A percentile compares a stretch with the other conserved stretches of the same genome.
Evolutionary conservation across 352 stramenopile genomes (phyloP).

Genomic region (Globisporangium nunn): DNA sequence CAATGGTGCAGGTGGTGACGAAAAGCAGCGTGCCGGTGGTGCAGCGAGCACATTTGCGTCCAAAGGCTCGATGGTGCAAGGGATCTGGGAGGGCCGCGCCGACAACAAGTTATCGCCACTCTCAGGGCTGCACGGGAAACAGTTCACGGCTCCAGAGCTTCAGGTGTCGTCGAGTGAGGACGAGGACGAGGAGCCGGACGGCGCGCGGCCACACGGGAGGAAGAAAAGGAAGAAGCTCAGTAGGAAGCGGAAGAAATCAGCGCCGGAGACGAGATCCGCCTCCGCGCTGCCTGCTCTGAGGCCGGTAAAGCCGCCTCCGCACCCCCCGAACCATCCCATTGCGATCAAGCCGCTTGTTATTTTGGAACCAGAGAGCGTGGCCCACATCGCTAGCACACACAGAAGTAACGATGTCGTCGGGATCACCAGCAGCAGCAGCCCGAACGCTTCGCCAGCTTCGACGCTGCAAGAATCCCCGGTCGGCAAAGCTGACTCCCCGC

Average conservation of each 20-base stretch:
- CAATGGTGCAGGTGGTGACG: neutral
- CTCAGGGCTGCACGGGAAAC: neutral
- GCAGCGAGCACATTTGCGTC: too few species aligned
- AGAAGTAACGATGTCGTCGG: neutral
- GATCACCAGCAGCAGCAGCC: neutral
- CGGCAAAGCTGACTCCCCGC: constrained; percentile 10
- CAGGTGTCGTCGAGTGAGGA: constrained; percentile 14
- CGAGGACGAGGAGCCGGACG: constrained; percentile 3
- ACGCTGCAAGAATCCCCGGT: neutral
- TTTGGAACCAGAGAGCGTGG: neutral
- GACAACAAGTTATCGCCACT: constrained; percentile 12
- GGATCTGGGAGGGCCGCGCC: constrained; percentile 5
- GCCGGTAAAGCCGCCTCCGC: constrained; percentile 7
- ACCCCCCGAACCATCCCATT: neutral
- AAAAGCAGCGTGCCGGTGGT: neutral
- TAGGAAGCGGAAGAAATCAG: constrained; percentile 9
- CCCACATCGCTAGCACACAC: too few species aligned
- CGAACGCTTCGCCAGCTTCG: neutral
- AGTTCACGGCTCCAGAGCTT: neutral
- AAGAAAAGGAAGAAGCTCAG: neutral
- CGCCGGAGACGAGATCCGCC: neutral
- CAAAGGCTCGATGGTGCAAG: constrained; percentile 3
- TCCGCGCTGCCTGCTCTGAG: neutral
- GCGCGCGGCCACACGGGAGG: neutral
- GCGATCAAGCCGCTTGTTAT: neutral